phyloP scores from a whole-genome alignment of 2,329 filamentous ascomycete genomes.

The Diaporthe longicolla region DNA sequence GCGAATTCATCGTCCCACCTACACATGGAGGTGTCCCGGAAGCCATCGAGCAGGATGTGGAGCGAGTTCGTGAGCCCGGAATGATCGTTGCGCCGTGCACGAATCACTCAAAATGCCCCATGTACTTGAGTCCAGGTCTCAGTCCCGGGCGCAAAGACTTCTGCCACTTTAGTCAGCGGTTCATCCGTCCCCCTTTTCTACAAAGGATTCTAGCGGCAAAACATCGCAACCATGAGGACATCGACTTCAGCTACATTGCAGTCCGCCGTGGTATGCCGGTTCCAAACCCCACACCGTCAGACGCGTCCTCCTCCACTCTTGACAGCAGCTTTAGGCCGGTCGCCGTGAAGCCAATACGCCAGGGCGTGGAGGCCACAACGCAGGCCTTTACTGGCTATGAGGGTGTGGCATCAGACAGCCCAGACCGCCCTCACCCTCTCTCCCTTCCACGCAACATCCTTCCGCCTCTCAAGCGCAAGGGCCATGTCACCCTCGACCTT shows the following conservation, averaged over 20 bases:
- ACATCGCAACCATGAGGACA: conserved; percentile 87
- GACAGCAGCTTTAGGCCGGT: conserved; percentile 47
- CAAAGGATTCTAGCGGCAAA: conserved; percentile 79
- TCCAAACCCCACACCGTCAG: conserved; percentile 39
- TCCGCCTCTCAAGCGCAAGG: conserved; percentile 86
- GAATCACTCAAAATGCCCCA: conserved; percentile 88
- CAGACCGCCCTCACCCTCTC: conserved; percentile 66
- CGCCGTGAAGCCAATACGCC: conserved; percentile 48
- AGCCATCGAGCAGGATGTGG: conserved; percentile 58
- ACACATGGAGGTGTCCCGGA: conserved; percentile 55
- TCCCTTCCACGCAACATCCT: conserved; percentile 84
- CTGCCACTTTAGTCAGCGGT: conserved; percentile 92
- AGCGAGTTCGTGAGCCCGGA: conserved; percentile 68
- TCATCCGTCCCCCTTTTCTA: conserved; percentile 85
- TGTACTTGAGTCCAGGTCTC: conserved; percentile 82
- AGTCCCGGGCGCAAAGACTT: conserved; percentile 85
- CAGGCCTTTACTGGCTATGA: conserved; percentile 83
- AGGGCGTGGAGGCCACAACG: conserved; percentile 71
- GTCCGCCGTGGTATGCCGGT: conserved; percentile 79
- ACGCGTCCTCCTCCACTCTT: conserved; percentile 56
- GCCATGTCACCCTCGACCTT: conserved; percentile 90
- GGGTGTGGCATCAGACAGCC: conserved; percentile 52
- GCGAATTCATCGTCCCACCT: conserved; percentile 79
- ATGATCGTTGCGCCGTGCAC: conserved; percentile 85
- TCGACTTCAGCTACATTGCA: conserved; percentile 90